A percentile compares a stretch with the other conserved stretches of the same genome.
Conservation (phyloP, 73 alveolate genomes). For the Tetrahymena elliotti region DNA sequence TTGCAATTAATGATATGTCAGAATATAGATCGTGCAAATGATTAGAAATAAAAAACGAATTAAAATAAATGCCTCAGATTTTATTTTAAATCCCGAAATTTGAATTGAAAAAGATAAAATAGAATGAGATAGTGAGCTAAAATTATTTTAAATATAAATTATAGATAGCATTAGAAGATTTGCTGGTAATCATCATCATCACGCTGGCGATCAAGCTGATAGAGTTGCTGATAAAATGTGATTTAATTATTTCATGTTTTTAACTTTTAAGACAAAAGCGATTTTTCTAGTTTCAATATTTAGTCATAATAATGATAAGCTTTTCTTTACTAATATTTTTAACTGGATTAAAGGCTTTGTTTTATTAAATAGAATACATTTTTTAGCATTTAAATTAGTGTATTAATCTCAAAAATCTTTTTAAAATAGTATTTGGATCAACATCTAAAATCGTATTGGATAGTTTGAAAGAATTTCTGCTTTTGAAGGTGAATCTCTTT, state of each 20-base stretch:
- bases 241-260: neutral
- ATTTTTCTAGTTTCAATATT: neutral
- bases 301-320: neutral
- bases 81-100: neutral
- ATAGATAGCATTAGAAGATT: neutral
- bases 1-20: too few species aligned
- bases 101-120: neutral
- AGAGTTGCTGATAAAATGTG: neutral
- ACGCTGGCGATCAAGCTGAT: neutral
- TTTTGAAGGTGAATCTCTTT: slow-evolving; percentile 26
- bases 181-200: neutral
- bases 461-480: slow-evolving; percentile 42
- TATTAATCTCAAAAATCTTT: neutral
- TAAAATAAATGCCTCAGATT: neutral
- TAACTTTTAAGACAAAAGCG: neutral
- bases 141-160: neutral
- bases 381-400: neutral
- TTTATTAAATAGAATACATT: neutral
- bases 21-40: neutral
- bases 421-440: neutral
- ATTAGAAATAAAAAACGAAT: neutral
- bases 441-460: slow-evolving; percentile 9
- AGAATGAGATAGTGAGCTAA: neutral
- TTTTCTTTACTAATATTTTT: too few species aligned
- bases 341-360: neutral